Base-by-base conservation (phyloP, 1,284 basidiomycete genomes). In the Malassezia globosa region DNA sequence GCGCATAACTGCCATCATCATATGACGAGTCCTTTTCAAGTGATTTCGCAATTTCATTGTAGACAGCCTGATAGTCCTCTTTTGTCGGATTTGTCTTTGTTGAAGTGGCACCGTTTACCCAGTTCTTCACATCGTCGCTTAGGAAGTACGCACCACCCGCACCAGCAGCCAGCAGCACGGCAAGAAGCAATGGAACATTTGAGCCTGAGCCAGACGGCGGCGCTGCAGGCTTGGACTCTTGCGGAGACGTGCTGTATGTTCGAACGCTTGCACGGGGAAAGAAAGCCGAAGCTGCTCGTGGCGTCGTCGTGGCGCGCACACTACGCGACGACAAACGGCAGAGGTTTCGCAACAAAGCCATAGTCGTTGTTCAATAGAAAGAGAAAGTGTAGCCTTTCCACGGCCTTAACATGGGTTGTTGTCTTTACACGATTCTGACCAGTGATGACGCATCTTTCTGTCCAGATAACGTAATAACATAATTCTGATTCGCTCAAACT, bases 1-100 rank as follows among this genome's bases (percentile, higher is more conserved):
- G 68, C 13, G 65, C 68, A 25, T 63, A 63, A 18, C 60, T 63
- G 26, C 66, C 68, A 31, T 66, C 68, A 42, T 71, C 68, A 57
- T 69, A 71, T 45, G 60, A 54, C 31, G 57, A 51, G 50, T 66
- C 56, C 11, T 55, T 49, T 46, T 69, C 67, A 42, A 69, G 56
- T 37, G 47, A 34, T 25, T 60, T 52, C 25, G 66, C 65, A 46
- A 69, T 66, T 21, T 58, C 63, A 38, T 69, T 68, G 63, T 69
- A 69, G 44, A 69, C 65, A 23, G 57, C 49, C 54, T 69, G 64
- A 53, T 69, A 69, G 54, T 69, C 64, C 26, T 44, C 55, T 53
- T 63, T 58, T 45, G 54, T 35, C 14, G 39, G 29, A 10, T 21
- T n/a, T 18, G 22, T 23, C 23, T 19, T 31, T 23, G 27, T 5